Percentiles rank a stretch among this genome's conserved stretches.
phyloP scores from a whole-genome alignment of 805 yeast species.

The Candida arabinofermentans region DNA sequence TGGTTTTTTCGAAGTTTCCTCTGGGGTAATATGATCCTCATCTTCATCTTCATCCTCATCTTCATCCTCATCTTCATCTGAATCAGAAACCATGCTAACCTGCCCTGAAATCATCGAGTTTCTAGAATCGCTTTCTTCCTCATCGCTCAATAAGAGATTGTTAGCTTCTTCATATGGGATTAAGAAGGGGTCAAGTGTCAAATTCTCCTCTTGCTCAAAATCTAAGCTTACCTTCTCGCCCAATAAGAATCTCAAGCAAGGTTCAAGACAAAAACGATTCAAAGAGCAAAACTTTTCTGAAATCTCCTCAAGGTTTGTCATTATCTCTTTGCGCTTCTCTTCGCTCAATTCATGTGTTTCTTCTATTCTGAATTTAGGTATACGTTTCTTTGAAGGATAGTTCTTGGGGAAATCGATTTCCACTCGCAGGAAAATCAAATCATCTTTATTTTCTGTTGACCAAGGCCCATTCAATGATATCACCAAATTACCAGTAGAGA shows the following conservation, averaged over 20 bases:
- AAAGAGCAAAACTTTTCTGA: conserved; percentile 51
- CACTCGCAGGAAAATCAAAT: conserved; percentile 62
- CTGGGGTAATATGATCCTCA: conserved; percentile 22
- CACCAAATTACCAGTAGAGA: conserved; percentile 75
- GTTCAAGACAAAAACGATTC: conserved; percentile 72
- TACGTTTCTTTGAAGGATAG: conserved; percentile 57
- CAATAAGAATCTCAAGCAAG: conserved; percentile 67
- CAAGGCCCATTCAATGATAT: conserved; percentile 82
- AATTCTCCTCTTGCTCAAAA: conserved; percentile 28
- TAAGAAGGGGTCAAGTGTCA: conserved; percentile 27
- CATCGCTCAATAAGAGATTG: conserved; percentile 13
- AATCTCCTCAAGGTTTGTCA: conserved; percentile 49
- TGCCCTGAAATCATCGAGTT: conserved; percentile 11
- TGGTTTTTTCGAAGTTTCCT: conserved; percentile 17
- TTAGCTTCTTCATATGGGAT: conserved; percentile 29
- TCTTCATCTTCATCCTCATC: conserved; percentile 19
- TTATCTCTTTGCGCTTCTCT: conserved; percentile 47
- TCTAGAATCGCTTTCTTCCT: conserved; percentile 20
- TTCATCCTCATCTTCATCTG: conserved; percentile 23
- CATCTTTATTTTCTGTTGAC: conserved; percentile 42
- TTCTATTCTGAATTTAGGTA: conserved; percentile 63
- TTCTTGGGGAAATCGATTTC: conserved; percentile 64
- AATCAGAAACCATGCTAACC: conserved; percentile 16
- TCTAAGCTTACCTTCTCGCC: conserved; percentile 70
- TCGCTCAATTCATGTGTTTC: conserved; percentile 67